Base-by-base conservation (phyloP, 2,329 filamentous ascomycete genomes). In the Graphiopsis chlorocephala region DNA sequence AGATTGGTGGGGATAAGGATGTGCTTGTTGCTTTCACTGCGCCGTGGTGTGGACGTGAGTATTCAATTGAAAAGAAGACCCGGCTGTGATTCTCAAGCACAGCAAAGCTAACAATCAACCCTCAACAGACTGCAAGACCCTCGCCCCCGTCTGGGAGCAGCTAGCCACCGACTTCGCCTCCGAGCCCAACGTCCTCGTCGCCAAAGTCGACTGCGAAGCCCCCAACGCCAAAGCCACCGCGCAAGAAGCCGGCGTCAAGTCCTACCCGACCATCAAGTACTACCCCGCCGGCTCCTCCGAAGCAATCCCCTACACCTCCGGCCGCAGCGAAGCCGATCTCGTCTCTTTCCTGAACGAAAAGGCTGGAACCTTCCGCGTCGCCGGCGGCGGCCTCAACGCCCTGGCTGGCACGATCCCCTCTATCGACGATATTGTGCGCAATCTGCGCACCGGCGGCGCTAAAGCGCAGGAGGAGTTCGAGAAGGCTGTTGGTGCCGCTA, bases 231-330 rank as follows among this genome's bases (percentile, higher is more conserved):
- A 97, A 81, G 85, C 86, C 52, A 88, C 89, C 58, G 89, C 93
- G 60, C 80, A 87, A 75, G 87, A 89, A 60, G 89, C 95, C 76
- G 92, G 88, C 67, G 87, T 99, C 71, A 85, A 85, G 63, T 92
- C 90, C 38, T 99, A 96, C 85, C 95, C 95, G 58, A 99, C 95
- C 68, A 97, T 99, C 84, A 97, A 97, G 83, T 99, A 90, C 86
- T 99, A 97, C 86, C 86, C 92, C 71, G 90, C 90, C 78, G 93
- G 93, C 72, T 91, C 88, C 75, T 90, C 85, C 68, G 87, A 90
- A 74, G 78, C 88, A 53, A 84, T 89, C 72, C 76, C 83, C 53
- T 99, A 97, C 85, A 81, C 83, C 62, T 89, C 90, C 67, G 91
- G 86, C 67, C 93, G 95, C 70, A 82, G 83, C 58, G 92, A 97